phyloP scores from a whole-genome alignment of 192 early-diverging fungal species.

The Funneliformis mosseae region DNA sequence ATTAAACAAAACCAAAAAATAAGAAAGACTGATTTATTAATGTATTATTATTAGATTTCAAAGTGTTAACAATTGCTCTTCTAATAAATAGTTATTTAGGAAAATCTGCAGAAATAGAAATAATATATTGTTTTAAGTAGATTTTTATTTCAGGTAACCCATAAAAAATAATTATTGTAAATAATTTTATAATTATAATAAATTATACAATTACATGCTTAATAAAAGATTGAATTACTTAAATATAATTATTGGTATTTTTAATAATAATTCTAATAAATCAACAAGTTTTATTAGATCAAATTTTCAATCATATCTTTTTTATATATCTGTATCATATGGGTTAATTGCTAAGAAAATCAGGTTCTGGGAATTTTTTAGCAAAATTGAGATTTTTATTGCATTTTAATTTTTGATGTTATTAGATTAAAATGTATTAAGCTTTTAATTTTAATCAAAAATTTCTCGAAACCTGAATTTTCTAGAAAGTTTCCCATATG shows the following conservation, averaged over 20 bases:
- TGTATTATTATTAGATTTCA: not conserved
- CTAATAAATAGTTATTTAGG: not conserved
- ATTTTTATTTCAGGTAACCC: conserved; percentile 2
- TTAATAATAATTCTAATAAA: not conserved
- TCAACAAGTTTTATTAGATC: not conserved
- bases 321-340: not conserved
- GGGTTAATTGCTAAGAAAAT: too few species aligned
- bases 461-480: too few species aligned
- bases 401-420: too few species aligned
- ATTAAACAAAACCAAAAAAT: conserved; percentile 15
- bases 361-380: too few species aligned
- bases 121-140: not conserved
- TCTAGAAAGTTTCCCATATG: too few species aligned
- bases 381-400: too few species aligned
- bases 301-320: conserved; percentile 7
- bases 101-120: not conserved
- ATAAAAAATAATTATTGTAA: not conserved
- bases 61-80: not conserved
- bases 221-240: conserved; percentile 1
- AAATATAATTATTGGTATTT: conserved; percentile 10
- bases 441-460: too few species aligned
- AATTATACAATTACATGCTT: too few species aligned
- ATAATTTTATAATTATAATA: not conserved
- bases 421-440: too few species aligned
- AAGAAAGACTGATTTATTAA: not conserved